Evolutionary conservation across 2,329 filamentous ascomycete genomes (phyloP), one percentile per base, ranked within the genome.

Genomic region (Dothideomycetes sp.): DNA sequence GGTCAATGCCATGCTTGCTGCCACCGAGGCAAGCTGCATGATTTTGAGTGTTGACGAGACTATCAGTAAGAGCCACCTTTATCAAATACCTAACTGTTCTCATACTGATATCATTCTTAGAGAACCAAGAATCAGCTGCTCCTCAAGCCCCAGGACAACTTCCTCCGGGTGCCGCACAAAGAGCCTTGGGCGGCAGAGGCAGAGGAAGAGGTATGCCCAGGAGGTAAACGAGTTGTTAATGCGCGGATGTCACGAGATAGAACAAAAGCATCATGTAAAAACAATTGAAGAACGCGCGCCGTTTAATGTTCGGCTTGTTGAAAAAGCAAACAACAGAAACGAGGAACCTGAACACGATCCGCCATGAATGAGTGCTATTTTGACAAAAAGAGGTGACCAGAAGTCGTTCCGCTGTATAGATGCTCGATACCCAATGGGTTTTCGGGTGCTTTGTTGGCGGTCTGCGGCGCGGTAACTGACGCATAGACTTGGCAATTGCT

Each of bases 21-120:
- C 91, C 37, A 88, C 88, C 22, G 91, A 98, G 68, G 91, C 91
- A 16, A 84, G 83, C 52, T 98, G 91, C 68, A 68, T 98, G 68
- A 96, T 98, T 52, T 68, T 98, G 55, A 83, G 86, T 53, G 91
- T 98, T 43, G 91, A 98, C 59, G 91, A 98, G 77, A 98, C 91
- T 23, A 96, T 98, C 66, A 87, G 40, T 42, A 42, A 36, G 40
- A 9, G 10, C 10, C 17, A 17, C 12, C 15, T 19, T 70, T 59
- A 39, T 38, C 42, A 19, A n/a, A 29, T 4, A 1, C 1, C 18
- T 2, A 4, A 5, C 10, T 28, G 12, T 13, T 18, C 17, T n/a
- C 10, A 5, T 19, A 23, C 40, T 32, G 12, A 11, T 9, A 12
- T 8, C 19, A 10, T 31, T 25, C 31, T 22, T 11, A 42, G 40